Conservation (phyloP, 2,329 filamentous ascomycete genomes). For the Pleurostoma richardsiae region DNA sequence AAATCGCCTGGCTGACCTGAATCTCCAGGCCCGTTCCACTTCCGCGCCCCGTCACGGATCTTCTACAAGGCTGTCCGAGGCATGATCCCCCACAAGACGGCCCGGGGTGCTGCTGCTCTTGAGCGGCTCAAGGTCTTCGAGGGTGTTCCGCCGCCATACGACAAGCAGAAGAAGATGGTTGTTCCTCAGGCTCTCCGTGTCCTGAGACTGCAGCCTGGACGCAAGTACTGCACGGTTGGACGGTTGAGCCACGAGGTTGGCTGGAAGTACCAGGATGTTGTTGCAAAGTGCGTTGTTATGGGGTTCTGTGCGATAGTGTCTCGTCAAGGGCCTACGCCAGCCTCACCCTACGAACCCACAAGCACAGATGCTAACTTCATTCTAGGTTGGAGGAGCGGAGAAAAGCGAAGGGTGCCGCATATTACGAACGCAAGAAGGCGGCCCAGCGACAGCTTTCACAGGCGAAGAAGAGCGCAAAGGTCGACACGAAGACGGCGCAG, state of each 20-base stretch:
- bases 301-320: too few species aligned
- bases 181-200: slow-evolving; percentile 97
- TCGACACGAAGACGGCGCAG: slow-evolving; percentile 81
- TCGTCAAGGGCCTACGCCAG: too few species aligned
- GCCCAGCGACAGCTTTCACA: slow-evolving; percentile 84
- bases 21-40: slow-evolving; percentile 88
- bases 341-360: too few species aligned
- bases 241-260: slow-evolving; percentile 98
- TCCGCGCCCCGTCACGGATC: slow-evolving; percentile 97
- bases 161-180: slow-evolving; percentile 99
- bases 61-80: slow-evolving; percentile 99
- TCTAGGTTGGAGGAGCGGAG: slow-evolving; percentile 94
- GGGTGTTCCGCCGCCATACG: slow-evolving; percentile 97
- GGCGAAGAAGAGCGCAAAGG: slow-evolving; percentile 86
- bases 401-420: slow-evolving; percentile 98
- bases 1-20: slow-evolving; percentile 41
- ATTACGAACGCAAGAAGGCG: slow-evolving; percentile 99
- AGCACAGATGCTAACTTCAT: slow-evolving; percentile 8
- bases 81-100: slow-evolving; percentile 99
- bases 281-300: slow-evolving; percentile 72
- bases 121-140: slow-evolving; percentile 99
- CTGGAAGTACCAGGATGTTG: slow-evolving; percentile 99
- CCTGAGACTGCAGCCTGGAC: slow-evolving; percentile 93
- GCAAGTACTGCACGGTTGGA: slow-evolving; percentile 99
- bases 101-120: slow-evolving; percentile 91